phyloP scores from a whole-genome alignment of 202 grass and related monocot species.

The Zizania palustris region DNA sequence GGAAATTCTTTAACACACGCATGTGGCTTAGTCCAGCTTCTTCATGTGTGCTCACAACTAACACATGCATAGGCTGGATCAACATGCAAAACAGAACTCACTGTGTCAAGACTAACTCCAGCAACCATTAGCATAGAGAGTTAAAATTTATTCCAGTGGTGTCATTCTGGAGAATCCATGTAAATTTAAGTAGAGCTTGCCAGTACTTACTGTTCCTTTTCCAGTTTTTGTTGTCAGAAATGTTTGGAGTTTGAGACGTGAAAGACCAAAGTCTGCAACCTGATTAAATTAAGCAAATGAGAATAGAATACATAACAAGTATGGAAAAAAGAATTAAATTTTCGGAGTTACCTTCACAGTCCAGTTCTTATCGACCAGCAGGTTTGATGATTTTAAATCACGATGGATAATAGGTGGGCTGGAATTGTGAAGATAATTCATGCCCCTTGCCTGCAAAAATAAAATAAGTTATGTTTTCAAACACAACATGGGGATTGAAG shows the following conservation, averaged over 20 bases:
- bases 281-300: slow-evolving; percentile 49
- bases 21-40: no score
- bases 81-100: no score
- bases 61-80: no score
- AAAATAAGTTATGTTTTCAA: slow-evolving; percentile 18
- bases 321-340: slow-evolving; percentile 14
- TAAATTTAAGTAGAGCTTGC: slow-evolving; percentile 3
- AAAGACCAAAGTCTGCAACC: slow-evolving; percentile 98
- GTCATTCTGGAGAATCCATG: not conserved
- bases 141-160: slow-evolving; percentile 25
- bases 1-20: no score
- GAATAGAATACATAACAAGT: slow-evolving; percentile 25
- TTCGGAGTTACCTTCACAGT: slow-evolving; percentile 74
- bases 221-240: slow-evolving; percentile 85
- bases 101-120: not conserved
- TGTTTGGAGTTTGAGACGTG: slow-evolving; percentile 80
- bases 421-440: slow-evolving; percentile 98
- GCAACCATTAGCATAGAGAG: slow-evolving; percentile 14
- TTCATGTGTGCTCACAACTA: no score
- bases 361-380: slow-evolving; percentile 99
- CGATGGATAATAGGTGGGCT: slow-evolving; percentile 85
- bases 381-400: slow-evolving; percentile 93
- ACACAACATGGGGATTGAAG: slow-evolving; percentile 13
- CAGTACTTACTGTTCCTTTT: slow-evolving; percentile 86
- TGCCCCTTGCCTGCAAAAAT: slow-evolving; percentile 74